Evolutionary conservation across 2,329 filamentous ascomycete species (phyloP).

Genomic region (Mariannaea sp.): DNA sequence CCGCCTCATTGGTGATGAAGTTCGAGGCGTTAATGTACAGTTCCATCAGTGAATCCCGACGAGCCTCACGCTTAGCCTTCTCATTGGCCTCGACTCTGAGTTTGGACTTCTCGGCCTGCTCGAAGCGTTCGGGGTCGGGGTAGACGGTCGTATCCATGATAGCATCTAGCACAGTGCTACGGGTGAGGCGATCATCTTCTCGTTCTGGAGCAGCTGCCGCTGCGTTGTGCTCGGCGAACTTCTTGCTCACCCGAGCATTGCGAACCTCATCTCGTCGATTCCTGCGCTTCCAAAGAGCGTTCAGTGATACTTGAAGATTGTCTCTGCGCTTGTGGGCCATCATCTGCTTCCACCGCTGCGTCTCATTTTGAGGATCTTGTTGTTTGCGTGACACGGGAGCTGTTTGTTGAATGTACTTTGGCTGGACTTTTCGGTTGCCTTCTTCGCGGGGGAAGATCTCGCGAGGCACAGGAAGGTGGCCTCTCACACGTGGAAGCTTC

Average conservation of each 20-base stretch:
- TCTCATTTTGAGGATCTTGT: constrained; percentile 43
- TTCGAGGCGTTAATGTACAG: constrained; percentile 86
- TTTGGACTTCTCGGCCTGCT: constrained; percentile 52
- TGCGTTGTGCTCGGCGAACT: constrained; percentile 52
- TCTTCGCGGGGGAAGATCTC: constrained; percentile 70
- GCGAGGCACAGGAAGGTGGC: constrained; percentile 81
- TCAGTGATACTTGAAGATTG: constrained; percentile 74
- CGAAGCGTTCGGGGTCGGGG: constrained; percentile 66
- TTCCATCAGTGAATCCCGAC: constrained; percentile 76
- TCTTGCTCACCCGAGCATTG: constrained; percentile 48
- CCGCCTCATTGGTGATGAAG: constrained; percentile 83
- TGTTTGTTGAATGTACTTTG: constrained; percentile 64
- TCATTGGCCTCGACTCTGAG: constrained; percentile 38
- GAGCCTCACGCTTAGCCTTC: constrained; percentile 58
- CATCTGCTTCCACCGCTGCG: constrained; percentile 67
- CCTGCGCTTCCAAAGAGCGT: constrained; percentile 71
- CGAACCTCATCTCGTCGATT: constrained; percentile 46
- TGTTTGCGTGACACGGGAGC: constrained; percentile 58
- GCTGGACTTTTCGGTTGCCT: constrained; percentile 63
- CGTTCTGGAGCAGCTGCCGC: constrained; percentile 68
- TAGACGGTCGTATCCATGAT: constrained; percentile 55
- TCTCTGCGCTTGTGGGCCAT: constrained; percentile 74
- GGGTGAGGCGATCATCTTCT: constrained; percentile 77
- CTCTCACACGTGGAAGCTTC: constrained; percentile 62
- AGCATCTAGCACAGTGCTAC: constrained; percentile 63